Conservation (phyloP, 2,329 filamentous ascomycete species). For the Alternaria novae-zelandiae region DNA sequence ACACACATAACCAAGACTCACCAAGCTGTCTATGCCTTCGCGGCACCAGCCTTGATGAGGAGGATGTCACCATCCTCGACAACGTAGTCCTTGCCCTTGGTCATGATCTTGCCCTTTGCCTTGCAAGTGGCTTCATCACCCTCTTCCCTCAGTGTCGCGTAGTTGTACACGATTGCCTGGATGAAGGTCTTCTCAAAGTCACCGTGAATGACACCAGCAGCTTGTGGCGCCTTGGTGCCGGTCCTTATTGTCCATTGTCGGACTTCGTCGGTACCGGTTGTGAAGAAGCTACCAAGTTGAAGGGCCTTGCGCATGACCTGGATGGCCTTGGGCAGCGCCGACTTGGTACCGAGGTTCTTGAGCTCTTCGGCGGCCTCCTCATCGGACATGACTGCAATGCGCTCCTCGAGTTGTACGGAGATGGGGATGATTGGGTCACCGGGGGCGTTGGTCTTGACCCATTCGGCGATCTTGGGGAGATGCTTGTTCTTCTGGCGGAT, state of each 20-base stretch:
- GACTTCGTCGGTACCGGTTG: slow-evolving; percentile 92
- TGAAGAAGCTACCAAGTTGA: slow-evolving; percentile 96
- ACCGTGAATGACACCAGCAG: slow-evolving; percentile 95
- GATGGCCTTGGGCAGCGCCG: slow-evolving; percentile 89
- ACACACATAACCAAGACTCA: slow-evolving; percentile 1
- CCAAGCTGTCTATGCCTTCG: slow-evolving; percentile 64
- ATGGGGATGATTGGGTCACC: slow-evolving; percentile 93
- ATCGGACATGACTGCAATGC: slow-evolving; percentile 81
- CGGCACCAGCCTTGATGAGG: slow-evolving; percentile 88
- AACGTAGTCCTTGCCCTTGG: slow-evolving; percentile 97
- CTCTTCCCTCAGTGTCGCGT: slow-evolving; percentile 76
- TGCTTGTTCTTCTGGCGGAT: slow-evolving; percentile 99
- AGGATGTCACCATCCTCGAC: slow-evolving; percentile 83
- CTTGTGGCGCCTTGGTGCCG: slow-evolving; percentile 95
- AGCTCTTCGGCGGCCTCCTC: slow-evolving; percentile 81
- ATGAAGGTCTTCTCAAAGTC: slow-evolving; percentile 99
- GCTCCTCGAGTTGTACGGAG: slow-evolving; percentile 91
- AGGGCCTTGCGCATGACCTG: slow-evolving; percentile 90
- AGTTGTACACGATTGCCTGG: slow-evolving; percentile 95
- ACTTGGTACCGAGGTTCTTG: slow-evolving; percentile 86
- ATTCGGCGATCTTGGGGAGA: slow-evolving; percentile 88
- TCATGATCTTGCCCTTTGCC: slow-evolving; percentile 95
- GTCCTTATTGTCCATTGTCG: slow-evolving; percentile 97
- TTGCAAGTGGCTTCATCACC: slow-evolving; percentile 89
- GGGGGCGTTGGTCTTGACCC: slow-evolving; percentile 88